A percentile compares a stretch with the other conserved stretches of the same genome.
These are phyloP conservation scores for Neopestalotiopsis sp. DNA, from an alignment of 2,329 filamentous ascomycete genomes.

Conservation along the genomic window DNA sequence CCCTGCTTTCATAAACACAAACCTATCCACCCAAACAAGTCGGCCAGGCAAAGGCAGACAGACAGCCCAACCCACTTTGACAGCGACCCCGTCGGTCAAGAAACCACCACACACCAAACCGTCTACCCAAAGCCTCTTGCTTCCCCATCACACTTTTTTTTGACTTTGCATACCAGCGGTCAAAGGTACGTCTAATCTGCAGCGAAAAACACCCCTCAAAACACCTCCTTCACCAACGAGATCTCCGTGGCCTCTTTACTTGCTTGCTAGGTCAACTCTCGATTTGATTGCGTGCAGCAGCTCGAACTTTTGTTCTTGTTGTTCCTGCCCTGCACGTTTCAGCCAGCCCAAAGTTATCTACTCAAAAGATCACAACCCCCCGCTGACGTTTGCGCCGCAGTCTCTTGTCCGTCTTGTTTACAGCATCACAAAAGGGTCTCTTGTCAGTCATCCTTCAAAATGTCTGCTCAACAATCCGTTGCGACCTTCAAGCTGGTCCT, in stretches of 20 bases:
- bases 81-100: conserved; percentile 16
- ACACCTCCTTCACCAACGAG: neutral
- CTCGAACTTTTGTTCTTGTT: neutral
- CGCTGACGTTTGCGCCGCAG: conserved; percentile 32
- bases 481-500: conserved; percentile 99
- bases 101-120: conserved; percentile 11
- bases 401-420: conserved; percentile 50
- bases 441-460: conserved; percentile 50
- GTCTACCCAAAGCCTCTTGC: conserved; percentile 10
- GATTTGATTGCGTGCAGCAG: neutral
- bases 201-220: neutral
- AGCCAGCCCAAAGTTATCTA: neutral
- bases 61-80: conserved; percentile 9
- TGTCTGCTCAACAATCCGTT: conserved; percentile 67
- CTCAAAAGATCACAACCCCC: conserved; percentile 20
- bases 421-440: conserved; percentile 34
- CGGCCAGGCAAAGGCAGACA: no score
- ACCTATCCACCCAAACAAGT: neutral
- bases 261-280: neutral
- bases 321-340: neutral
- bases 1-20: conserved; percentile 9
- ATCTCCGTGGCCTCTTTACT: neutral
- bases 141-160: conserved; percentile 14
- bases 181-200: conserved; percentile 9
- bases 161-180: conserved; percentile 7